Base-by-base conservation (phyloP, 2,329 filamentous ascomycete genomes). In the Lachnellula subtilissima region DNA sequence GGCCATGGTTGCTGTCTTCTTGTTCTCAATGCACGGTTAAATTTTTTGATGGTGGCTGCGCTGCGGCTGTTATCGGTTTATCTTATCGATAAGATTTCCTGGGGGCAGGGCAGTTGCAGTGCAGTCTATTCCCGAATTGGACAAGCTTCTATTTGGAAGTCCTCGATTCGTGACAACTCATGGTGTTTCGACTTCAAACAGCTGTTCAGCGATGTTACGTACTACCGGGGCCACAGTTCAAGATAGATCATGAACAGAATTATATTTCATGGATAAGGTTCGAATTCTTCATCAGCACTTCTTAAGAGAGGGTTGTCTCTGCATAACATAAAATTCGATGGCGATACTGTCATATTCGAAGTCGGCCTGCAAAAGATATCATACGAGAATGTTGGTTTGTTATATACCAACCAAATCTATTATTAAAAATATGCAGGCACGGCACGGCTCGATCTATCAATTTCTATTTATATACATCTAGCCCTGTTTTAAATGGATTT, bases 271-370 rank as follows among this genome's bases (percentile, higher is more conserved):
- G 60, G 60, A 62, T 62, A 58, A 53, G 51, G 17, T 59, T 59
- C 35, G 35, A 48, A 9, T 81, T 84, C 62, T 83, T 77, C 61
- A 69, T 81, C n/a, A 71, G 71, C 3, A 78, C 79, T 50, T 73
- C 71, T 1, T 70, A 73, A 80, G 55, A 73, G 73, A 0, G 81
- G 79, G 0, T 69, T 83, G 39, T 63, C 72, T 0, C 68, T 84
- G 0, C 77, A 76, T 62, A 75, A 84, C 56, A 75, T 84, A 46
- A 69, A 72, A 17, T 82, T 76, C 71, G 79, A 81, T 61, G 78
- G 77, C n/a, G 73, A 81, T 56, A 71, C 78, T 6, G 66, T 84
- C 6, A 69, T 84, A 11, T 84, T 83, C 55, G 80, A 84, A 58
- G 70, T 84, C 1, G 75, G 76, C 2, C 68, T 84, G 0, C 77